Evolutionary conservation across 441 rosid species (phyloP).

Genomic region (Manihot esculenta): DNA sequence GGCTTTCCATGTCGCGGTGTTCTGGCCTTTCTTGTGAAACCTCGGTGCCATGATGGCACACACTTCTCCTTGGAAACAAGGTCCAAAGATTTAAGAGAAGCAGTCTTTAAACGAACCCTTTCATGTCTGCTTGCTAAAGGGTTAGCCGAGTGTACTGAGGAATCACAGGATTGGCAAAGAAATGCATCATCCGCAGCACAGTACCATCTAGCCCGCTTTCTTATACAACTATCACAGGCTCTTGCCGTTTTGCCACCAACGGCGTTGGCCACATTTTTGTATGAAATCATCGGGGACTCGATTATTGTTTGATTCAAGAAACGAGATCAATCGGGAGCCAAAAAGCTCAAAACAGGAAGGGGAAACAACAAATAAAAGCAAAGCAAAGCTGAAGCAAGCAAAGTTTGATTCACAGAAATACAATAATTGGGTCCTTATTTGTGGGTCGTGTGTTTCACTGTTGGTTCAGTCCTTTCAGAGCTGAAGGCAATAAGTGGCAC

Average conservation of each 20-base stretch:
- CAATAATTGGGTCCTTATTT: not conserved
- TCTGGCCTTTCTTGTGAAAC: constrained; percentile 78
- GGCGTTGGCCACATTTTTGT: constrained; percentile 56
- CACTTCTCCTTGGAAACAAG: constrained; percentile 12
- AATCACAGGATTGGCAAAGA: constrained; percentile 85
- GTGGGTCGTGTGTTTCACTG: too few relatives aligned
- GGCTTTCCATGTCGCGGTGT: constrained; percentile 61
- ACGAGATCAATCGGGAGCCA: not conserved
- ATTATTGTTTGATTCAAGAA: not conserved
- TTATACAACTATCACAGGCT: constrained; percentile 84
- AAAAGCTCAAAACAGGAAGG: not conserved
- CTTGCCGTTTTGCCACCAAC: constrained; percentile 87
- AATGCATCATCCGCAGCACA: constrained; percentile 97
- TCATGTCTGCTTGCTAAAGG: constrained; percentile 81
- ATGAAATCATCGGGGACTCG: constrained; percentile 30
- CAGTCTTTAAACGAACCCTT: constrained; percentile 69
- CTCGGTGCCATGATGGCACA: constrained; percentile 68
- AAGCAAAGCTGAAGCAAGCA: not conserved
- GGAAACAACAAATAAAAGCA: not conserved
- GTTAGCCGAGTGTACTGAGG: constrained; percentile 82
- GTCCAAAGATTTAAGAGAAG: constrained; percentile 38
- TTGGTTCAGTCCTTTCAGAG: not conserved
- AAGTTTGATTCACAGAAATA: too few relatives aligned
- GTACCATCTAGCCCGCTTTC: constrained; percentile 85
- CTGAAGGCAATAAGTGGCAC: not conserved